phyloP scores from a whole-genome alignment of 495 filamentous ascomycete genomes.

The Daldinia decipiens region DNA sequence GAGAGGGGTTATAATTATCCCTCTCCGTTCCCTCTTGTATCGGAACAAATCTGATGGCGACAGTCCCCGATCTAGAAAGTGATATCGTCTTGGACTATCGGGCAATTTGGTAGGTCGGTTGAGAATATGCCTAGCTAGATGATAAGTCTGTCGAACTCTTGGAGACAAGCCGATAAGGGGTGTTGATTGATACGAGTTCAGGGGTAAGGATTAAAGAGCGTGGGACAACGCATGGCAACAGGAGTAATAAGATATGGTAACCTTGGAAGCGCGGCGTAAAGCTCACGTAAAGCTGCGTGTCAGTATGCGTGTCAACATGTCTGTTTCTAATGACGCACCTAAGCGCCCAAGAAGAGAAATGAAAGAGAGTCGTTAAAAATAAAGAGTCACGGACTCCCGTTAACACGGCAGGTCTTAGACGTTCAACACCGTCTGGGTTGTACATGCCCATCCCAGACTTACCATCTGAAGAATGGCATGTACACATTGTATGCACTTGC shows the following conservation, averaged over 20 bases:
- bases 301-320: neutral
- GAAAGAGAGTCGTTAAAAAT: neutral
- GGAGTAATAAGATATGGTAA: slow-evolving; percentile 15
- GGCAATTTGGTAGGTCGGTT: slow-evolving; percentile 16
- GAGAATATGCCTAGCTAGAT: slow-evolving; percentile 20
- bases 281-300: neutral
- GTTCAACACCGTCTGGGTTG: neutral
- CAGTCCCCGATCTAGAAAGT: slow-evolving; percentile 39
- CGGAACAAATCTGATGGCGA: slow-evolving; percentile 12
- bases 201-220: slow-evolving; percentile 28
- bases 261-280: neutral
- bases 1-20: neutral
- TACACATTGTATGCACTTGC: slow-evolving; percentile 11
- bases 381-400: neutral
- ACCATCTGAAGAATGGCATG: neutral
- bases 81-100: slow-evolving; percentile 30
- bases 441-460: slow-evolving; percentile 6
- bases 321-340: neutral
- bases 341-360: slow-evolving; percentile 1
- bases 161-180: slow-evolving; percentile 35
- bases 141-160: slow-evolving; percentile 17
- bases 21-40: neutral
- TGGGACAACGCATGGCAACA: slow-evolving; percentile 36
- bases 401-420: neutral
- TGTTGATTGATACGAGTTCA: slow-evolving; percentile 42